Evolutionary conservation across 2,329 filamentous ascomycete species (phyloP).

Genomic region (Hymenoscyphus albidus): DNA sequence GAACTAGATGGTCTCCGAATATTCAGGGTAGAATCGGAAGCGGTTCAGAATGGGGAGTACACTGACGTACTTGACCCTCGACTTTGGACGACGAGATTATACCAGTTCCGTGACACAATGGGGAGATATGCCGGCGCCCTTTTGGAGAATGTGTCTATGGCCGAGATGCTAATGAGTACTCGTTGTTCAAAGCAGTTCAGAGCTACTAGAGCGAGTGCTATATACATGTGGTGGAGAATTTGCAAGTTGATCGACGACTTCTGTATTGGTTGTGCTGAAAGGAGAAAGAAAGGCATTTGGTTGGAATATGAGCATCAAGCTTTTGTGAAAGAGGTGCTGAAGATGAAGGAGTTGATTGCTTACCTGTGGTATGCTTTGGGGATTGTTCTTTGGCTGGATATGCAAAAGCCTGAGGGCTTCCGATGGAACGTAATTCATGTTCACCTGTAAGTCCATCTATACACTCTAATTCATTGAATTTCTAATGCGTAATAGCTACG

Average conservation of each 20-base stretch:
- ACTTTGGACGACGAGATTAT: neutral
- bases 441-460: neutral
- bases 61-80: neutral
- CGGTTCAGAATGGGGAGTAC: neutral
- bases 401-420: neutral
- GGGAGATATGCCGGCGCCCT: neutral
- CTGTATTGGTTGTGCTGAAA: neutral
- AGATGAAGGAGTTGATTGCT: neutral
- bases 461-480: neutral
- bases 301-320: neutral
- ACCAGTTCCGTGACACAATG: neutral
- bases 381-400: neutral
- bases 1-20: neutral
- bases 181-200: neutral
- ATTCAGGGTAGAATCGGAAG: neutral
- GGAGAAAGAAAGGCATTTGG: neutral
- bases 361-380: neutral
- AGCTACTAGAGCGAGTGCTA: neutral
- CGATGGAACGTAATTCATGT: neutral
- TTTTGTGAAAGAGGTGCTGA: neutral
- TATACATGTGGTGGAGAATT: conserved; percentile 1
- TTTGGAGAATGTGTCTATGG: neutral
- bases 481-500: neutral
- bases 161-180: neutral
- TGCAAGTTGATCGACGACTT: neutral